Evolutionary conservation across 139 green algal genomes (phyloP), one percentile per base, ranked within the genome.

Genomic region (Micromonas commoda): DNA sequence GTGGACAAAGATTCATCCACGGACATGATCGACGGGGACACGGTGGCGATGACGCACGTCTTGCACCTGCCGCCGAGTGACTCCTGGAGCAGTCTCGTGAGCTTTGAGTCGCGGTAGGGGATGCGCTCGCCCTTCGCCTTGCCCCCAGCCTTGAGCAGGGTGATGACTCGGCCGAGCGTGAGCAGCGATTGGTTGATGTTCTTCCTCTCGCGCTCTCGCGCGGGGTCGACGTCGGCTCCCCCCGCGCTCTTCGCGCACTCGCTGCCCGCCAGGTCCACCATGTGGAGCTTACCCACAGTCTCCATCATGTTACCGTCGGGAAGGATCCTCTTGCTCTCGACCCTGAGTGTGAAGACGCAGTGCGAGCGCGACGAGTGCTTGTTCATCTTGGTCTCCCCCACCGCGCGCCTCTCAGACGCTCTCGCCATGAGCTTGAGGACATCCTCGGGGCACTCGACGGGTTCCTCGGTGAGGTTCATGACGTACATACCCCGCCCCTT

Each of bases 181-280:
- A 80, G 67, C 45, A 84, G 61, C 13, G 26, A 69, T 37, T 80
- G 24, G 72, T 84, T 84, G 79, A 84, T 84, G 64, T 77, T 84
- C 9, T 54, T 75, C 34, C 76, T n/a, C 76, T 81, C 76, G 60
- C 64, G 35, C 76, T 81, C 64, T n/a, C 76, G 60, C 35, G 76
- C 23, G 5, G 63, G 26, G 23, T 60, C 76, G 9, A 35, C 29
- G 54, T 79, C 39, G 29, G 6, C 37, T 9, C 67, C 67, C 23
- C 39, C 71, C 6, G 71, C 64, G 64, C 34, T 61, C 37, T 81
- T 81, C 24, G 64, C 76, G 35, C 78, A 64, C 78, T 83, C 78
- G 9, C 39, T 73, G 9, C 78, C 78, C 3, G 78, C 78, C 6
- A 83, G 78, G 61, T 83, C 78, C 20, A 83, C 69, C 31, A 83